Conservation (phyloP, 2,329 filamentous ascomycete species). For the Fusarium nodosum region DNA sequence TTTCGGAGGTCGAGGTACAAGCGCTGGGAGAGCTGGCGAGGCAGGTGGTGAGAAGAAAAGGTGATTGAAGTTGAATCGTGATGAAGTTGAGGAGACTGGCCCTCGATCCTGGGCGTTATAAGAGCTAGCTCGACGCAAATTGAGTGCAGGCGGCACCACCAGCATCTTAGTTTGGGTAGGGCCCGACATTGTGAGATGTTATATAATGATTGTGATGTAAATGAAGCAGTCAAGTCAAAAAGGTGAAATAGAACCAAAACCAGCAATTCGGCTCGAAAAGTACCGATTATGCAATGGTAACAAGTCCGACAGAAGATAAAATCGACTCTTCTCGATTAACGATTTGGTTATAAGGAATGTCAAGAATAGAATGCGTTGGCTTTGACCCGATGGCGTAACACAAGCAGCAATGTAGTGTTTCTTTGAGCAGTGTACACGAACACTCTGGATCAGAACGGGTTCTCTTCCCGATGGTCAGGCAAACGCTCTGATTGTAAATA, state of each 20-base stretch:
- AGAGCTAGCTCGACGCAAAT: slow-evolving; percentile 70
- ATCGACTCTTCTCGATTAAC: slow-evolving; percentile 17
- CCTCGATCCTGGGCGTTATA: slow-evolving; percentile 68
- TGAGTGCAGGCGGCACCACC: slow-evolving; percentile 68
- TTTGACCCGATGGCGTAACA: slow-evolving; percentile 29
- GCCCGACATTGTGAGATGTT: slow-evolving; percentile 56
- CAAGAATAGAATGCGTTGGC: slow-evolving; percentile 27
- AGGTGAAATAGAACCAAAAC: slow-evolving; percentile 34
- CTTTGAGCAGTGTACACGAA: slow-evolving; percentile 19
- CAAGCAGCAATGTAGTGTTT: slow-evolving; percentile 26
- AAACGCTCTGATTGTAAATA: slow-evolving; percentile 4
- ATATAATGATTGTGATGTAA: neutral
- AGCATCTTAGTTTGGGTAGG: slow-evolving; percentile 65
- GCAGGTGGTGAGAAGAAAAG: slow-evolving; percentile 76
- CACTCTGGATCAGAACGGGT: slow-evolving; percentile 7
- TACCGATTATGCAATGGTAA: slow-evolving; percentile 28
- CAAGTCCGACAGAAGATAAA: slow-evolving; percentile 22
- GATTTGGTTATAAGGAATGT: slow-evolving; percentile 26
- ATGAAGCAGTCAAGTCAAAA: slow-evolving; percentile 31
- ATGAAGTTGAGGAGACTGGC: slow-evolving; percentile 71
- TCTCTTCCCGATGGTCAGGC: slow-evolving; percentile 13
- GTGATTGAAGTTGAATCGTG: slow-evolving; percentile 75
- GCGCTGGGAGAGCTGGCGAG: slow-evolving; percentile 77
- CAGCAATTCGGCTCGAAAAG: slow-evolving; percentile 38
- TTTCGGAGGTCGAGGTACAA: slow-evolving; percentile 72